Evolutionary conservation across 495 filamentous ascomycete genomes (phyloP).

Genomic region (Tuber umbilicatum): DNA sequence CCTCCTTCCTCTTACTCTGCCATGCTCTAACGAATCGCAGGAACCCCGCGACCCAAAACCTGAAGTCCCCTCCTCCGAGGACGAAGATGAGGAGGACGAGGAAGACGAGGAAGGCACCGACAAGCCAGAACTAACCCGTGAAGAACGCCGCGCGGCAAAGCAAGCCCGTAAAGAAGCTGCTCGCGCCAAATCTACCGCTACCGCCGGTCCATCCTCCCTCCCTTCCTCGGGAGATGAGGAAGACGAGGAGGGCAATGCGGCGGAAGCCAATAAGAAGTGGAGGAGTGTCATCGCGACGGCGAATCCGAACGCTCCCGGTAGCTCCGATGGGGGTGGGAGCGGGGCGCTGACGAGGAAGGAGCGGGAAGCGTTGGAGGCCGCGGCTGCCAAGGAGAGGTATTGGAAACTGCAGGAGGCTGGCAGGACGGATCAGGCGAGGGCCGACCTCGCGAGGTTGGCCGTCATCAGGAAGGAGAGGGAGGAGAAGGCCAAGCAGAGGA

Average conservation of each 20-base stretch:
- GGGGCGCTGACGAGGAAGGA: conserved; percentile 69
- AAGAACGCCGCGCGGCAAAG: conserved; percentile 77
- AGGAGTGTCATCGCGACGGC: conserved; percentile 17
- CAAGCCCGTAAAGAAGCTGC: conserved; percentile 91
- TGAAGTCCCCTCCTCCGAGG: conserved; percentile 48
- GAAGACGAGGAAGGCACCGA: conserved; percentile 49
- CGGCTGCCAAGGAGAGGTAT: conserved; percentile 82
- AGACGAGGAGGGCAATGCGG: conserved; percentile 42
- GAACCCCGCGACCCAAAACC: conserved; percentile 47
- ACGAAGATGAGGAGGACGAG: conserved; percentile 50
- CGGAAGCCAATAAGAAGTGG: conserved; percentile 46
- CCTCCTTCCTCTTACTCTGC: conserved; percentile 5
- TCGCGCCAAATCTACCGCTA: conserved; percentile 57
- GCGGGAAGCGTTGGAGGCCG: conserved; percentile 80
- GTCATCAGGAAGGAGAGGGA: conserved; percentile 80
- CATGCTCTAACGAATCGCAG: conserved; percentile 36
- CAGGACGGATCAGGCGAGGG: conserved; percentile 91
- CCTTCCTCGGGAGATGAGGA: conserved; percentile 60
- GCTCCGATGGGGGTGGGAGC: conserved; percentile 39
- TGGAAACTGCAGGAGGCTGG: conserved; percentile 90
- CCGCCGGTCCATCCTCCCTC: conserved; percentile 73
- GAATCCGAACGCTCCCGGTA: conserved; percentile 35
- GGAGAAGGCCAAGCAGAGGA: conserved; percentile 71
- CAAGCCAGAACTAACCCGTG: conserved; percentile 61
- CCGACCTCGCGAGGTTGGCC: conserved; percentile 77